These are phyloP conservation scores for Drechslerella coelobrocha DNA, from an alignment of 2,329 filamentous ascomycete genomes.

Conservation along the genomic window DNA sequence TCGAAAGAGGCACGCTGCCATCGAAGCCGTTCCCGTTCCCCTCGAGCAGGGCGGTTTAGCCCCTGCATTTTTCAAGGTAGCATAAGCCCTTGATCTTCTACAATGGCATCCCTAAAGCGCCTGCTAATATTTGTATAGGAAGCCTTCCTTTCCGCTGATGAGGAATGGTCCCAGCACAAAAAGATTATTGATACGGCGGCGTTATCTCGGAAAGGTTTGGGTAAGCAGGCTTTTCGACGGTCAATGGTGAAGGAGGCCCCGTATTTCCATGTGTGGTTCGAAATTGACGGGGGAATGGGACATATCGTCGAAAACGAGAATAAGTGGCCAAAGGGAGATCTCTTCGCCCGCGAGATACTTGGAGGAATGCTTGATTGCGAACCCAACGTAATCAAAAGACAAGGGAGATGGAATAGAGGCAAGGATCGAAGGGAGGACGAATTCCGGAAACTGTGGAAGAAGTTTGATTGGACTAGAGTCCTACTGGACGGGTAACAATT, in stretches of 20 bases:
- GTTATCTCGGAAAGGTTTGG: conserved; percentile 68
- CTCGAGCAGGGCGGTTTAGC: conserved; percentile 89
- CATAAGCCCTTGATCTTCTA: conserved; percentile 5
- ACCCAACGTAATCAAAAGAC: conserved; percentile 83
- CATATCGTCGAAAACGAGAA: conserved; percentile 88
- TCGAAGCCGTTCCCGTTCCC: conserved; percentile 85
- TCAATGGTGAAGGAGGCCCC: conserved; percentile 93
- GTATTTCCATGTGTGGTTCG: conserved; percentile 98
- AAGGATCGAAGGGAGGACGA: conserved; percentile 72
- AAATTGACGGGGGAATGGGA: conserved; percentile 86
- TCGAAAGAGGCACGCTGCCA: conserved; percentile 79
- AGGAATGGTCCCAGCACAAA: conserved; percentile 94
- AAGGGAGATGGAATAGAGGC: conserved; percentile 78
- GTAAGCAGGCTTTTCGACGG: conserved; percentile 80
- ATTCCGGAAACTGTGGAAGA: conserved; percentile 85
- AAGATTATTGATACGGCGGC: conserved; percentile 86
- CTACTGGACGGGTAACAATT: conserved; percentile 62
- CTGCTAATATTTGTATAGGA: conserved; percentile 61
- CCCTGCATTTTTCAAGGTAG: conserved; percentile 82
- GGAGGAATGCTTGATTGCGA: conserved; percentile 89
- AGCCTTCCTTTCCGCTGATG: conserved; percentile 83
- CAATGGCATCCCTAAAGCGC: not conserved
- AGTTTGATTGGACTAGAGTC: conserved; percentile 86
- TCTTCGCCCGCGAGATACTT: conserved; percentile 90
- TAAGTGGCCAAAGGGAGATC: conserved; percentile 85